phyloP scores from a whole-genome alignment of 495 filamentous ascomycete species.

The Penicillium egyptiacum region DNA sequence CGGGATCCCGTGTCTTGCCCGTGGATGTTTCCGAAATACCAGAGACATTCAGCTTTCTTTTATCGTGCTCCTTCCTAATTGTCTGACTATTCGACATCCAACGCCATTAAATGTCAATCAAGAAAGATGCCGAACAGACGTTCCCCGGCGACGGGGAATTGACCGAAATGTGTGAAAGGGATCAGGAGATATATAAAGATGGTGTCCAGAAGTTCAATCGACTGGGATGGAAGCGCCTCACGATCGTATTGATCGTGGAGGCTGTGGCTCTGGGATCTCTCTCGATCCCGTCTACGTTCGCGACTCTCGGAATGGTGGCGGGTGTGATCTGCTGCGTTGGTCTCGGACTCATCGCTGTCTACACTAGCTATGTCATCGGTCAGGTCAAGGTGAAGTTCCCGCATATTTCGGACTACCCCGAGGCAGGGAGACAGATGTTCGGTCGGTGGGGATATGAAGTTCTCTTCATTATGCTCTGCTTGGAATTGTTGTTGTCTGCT shows the following conservation, averaged over 20 bases:
- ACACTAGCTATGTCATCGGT: conserved; percentile 69
- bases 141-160: conserved; percentile 24
- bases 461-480: conserved; percentile 55
- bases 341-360: conserved; percentile 65
- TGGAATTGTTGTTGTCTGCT: conserved; percentile 67
- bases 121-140: too few species aligned
- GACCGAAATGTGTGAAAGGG: conserved; percentile 23
- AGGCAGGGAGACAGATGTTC: conserved; percentile 47
- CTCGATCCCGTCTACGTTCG: conserved; percentile 59
- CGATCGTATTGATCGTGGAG: conserved; percentile 59
- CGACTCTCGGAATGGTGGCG: conserved; percentile 59
- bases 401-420: conserved; percentile 62
- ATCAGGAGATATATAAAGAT: conserved; percentile 24
- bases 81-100: too few species aligned
- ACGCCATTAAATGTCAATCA: too few species aligned
- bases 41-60: too few species aligned
- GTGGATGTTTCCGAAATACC: too few species aligned
- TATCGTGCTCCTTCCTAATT: too few species aligned
- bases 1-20: too few species aligned
- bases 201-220: conserved; percentile 34
- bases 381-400: conserved; percentile 69
- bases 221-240: conserved; percentile 42
- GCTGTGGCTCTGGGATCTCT: conserved; percentile 63
- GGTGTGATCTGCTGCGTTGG: conserved; percentile 52
- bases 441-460: conserved; percentile 63